A percentile compares a stretch with the other conserved stretches of the same genome.
These are phyloP conservation scores for Cutaneotrichosporon spelunceum DNA, from an alignment of 1,284 basidiomycete species.

Conservation along the genomic window DNA sequence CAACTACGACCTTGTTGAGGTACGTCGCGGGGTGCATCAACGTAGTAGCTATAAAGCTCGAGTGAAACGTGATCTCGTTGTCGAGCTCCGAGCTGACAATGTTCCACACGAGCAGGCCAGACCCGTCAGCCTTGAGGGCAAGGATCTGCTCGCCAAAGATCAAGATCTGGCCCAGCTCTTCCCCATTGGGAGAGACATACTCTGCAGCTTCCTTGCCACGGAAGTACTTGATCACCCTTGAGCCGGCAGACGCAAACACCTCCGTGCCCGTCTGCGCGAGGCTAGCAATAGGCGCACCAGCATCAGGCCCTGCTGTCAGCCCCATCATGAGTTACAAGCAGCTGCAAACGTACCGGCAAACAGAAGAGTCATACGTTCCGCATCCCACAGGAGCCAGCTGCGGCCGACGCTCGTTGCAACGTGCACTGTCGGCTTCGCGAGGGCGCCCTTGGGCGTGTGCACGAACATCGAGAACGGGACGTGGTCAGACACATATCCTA, in stretches of 20 bases:
- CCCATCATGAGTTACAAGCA: too few relatives aligned
- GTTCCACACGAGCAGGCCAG: conserved; percentile 78
- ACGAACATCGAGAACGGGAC: conserved; percentile 86
- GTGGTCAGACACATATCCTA: conserved; percentile 88
- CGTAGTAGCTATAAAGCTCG: conserved; percentile 70
- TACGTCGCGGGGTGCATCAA: conserved; percentile 94
- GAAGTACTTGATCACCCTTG: conserved; percentile 69
- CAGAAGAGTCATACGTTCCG: conserved; percentile 82
- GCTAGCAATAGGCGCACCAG: conserved; percentile 67
- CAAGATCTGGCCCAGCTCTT: conserved; percentile 56
- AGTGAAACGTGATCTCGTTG: conserved; percentile 59
- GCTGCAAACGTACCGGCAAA: conserved; percentile 74
- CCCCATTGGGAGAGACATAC: conserved; percentile 36
- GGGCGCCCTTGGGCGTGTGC: conserved; percentile 79
- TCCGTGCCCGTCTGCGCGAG: conserved; percentile 80
- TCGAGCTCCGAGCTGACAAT: conserved; percentile 49
- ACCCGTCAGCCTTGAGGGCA: conserved; percentile 74
- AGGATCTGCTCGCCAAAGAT: conserved; percentile 78
- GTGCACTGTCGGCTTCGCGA: conserved; percentile 74
- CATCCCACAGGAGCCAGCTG: conserved; percentile 96
- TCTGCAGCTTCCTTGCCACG: conserved; percentile 70
- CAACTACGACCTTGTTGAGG: conserved; percentile 89
- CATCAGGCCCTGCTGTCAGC: conserved; percentile 65
- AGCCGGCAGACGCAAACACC: conserved; percentile 75
- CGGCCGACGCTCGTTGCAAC: conserved; percentile 84